Evolutionary conservation across 768 basidiomycete species (phyloP).

Genomic region (Roridomyces roridus): DNA sequence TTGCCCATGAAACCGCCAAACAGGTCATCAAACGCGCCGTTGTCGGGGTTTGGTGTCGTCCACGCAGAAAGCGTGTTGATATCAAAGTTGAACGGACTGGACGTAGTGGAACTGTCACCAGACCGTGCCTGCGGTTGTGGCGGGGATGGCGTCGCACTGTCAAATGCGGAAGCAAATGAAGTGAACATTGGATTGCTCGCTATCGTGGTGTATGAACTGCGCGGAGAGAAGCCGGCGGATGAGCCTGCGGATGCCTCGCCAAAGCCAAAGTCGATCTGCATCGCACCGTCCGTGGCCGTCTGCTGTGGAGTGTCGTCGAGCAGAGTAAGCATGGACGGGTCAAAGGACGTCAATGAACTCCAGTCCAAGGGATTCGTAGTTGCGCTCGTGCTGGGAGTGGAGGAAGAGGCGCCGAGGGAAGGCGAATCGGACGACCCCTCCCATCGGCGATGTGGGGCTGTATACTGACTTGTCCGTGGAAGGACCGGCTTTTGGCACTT

Average conservation of each 20-base stretch:
- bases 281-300: slow-evolving; percentile 60
- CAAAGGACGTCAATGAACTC: slow-evolving; percentile 72
- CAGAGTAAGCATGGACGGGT: slow-evolving; percentile 68
- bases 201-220: slow-evolving; percentile 74
- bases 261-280: slow-evolving; percentile 67
- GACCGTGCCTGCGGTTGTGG: slow-evolving; percentile 14
- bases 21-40: slow-evolving; percentile 51
- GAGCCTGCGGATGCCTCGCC: slow-evolving; percentile 50
- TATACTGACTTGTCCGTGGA: slow-evolving; percentile 30
- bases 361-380: slow-evolving; percentile 64
- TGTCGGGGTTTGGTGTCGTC: slow-evolving; percentile 46
- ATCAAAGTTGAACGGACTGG: slow-evolving; percentile 52
- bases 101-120: slow-evolving; percentile 10
- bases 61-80: slow-evolving; percentile 53
- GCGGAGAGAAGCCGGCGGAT: slow-evolving; percentile 50
- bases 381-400: slow-evolving; percentile 36
- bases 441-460: slow-evolving; percentile 36
- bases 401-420: slow-evolving; percentile 16
- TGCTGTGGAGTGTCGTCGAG: slow-evolving; percentile 66
- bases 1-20: slow-evolving; percentile 44
- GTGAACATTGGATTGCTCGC: slow-evolving; percentile 86
- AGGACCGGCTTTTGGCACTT: slow-evolving; percentile 56
- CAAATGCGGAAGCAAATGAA: slow-evolving; percentile 73
- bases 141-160: slow-evolving; percentile 40
- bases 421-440: slow-evolving; percentile 28